Conservation (phyloP, 2,329 filamentous ascomycete genomes). For the Pseudocercospora eumusae region DNA sequence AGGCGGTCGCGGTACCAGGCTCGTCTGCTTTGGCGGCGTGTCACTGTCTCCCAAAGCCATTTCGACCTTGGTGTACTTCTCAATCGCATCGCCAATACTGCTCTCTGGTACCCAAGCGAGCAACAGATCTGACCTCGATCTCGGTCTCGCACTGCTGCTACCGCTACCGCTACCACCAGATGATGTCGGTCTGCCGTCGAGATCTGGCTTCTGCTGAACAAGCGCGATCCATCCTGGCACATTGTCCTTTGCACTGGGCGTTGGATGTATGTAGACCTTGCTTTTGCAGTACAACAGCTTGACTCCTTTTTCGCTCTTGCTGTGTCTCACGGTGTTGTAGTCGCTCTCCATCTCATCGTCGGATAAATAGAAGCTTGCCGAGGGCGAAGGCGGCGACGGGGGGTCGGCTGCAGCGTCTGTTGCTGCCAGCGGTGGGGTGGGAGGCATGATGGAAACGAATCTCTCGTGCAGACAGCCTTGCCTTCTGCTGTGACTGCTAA, state of each 20-base stretch:
- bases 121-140: slow-evolving; percentile 69
- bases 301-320: slow-evolving; percentile 67
- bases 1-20: slow-evolving; percentile 87
- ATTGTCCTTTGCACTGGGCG: slow-evolving; percentile 90
- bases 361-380: slow-evolving; percentile 89
- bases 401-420: slow-evolving; percentile 22
- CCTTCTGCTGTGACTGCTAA: neutral
- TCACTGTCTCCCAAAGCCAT: slow-evolving; percentile 76
- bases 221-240: slow-evolving; percentile 91
- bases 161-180: too few relatives aligned
- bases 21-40: slow-evolving; percentile 79
- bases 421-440: slow-evolving; percentile 20
- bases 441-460: slow-evolving; percentile 20
- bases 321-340: slow-evolving; percentile 89
- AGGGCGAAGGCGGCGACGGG: slow-evolving; percentile 64
- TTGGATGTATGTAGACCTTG: slow-evolving; percentile 98
- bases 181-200: slow-evolving; percentile 21
- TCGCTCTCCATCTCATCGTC: slow-evolving; percentile 95
- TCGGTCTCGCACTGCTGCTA: slow-evolving; percentile 41
- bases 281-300: slow-evolving; percentile 95
- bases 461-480: neutral
- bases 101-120: slow-evolving; percentile 93
- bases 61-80: slow-evolving; percentile 94
- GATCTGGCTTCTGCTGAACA: slow-evolving; percentile 76
- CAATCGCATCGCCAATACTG: slow-evolving; percentile 73